These are phyloP conservation scores for Cyphellophora attinorum DNA, from an alignment of 2,329 filamentous ascomycete genomes.

Conservation along the genomic window DNA sequence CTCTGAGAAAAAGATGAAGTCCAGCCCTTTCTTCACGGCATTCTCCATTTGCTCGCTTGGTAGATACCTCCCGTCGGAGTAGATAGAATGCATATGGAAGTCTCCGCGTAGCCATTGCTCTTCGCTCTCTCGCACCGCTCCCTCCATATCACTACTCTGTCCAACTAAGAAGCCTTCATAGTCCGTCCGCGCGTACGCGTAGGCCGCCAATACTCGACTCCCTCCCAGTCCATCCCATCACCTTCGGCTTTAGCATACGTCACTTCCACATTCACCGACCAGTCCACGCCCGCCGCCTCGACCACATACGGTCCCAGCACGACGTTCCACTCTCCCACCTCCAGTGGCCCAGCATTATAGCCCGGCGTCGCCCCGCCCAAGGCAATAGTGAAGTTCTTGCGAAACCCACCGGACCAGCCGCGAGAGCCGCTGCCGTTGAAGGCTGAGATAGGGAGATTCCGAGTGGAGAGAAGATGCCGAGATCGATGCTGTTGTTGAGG, in stretches of 20 bases:
- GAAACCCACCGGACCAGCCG: conserved; percentile 14
- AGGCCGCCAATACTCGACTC: not conserved
- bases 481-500: conserved; percentile 15
- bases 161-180: not conserved
- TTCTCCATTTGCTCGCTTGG: conserved; percentile 10
- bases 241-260: not conserved
- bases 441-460: conserved; percentile 20
- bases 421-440: conserved; percentile 8
- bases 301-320: conserved; percentile 17
- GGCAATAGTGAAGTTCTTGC: conserved; percentile 19
- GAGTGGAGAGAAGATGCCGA: conserved; percentile 17
- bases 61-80: conserved; percentile 18
- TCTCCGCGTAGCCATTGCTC: conserved; percentile 17
- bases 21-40: conserved; percentile 11
- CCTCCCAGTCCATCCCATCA: too few species aligned
- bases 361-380: conserved; percentile 15
- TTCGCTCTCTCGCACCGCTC: not conserved
- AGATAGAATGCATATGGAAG: conserved; percentile 20
- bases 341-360: conserved; percentile 16
- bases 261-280: conserved; percentile 11
- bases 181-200: not conserved
- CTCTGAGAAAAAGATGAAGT: conserved; percentile 20
- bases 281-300: conserved; percentile 14
- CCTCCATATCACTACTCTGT: not conserved
- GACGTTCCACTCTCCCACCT: conserved; percentile 17